phyloP scores from a whole-genome alignment of 306 rosid genomes.

The Acacia crassicarpa region DNA sequence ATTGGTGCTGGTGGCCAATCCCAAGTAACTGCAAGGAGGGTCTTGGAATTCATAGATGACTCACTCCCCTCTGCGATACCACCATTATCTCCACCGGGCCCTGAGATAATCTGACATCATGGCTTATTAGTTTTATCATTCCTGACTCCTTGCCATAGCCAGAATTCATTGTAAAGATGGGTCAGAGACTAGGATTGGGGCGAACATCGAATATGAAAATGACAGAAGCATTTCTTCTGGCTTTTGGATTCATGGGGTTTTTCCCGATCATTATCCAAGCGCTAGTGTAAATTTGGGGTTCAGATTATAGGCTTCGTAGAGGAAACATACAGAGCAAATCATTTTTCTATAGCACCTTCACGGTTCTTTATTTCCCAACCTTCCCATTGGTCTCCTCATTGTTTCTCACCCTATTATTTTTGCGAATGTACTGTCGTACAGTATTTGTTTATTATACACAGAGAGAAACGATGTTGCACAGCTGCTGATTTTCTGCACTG shows the following conservation, averaged over 20 bases:
- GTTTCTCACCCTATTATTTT: constrained; percentile 24
- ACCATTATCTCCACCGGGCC: constrained; percentile 77
- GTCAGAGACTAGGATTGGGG: constrained; percentile 28
- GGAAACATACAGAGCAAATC: constrained; percentile 41
- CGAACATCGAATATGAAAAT: constrained; percentile 29
- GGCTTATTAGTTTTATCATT: constrained; percentile 17
- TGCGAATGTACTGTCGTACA: constrained; percentile 31
- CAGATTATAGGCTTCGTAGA: constrained; percentile 56
- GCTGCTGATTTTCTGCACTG: constrained; percentile 19
- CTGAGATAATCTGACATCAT: constrained; percentile 34
- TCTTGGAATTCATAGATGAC: constrained; percentile 51
- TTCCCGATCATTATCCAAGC: constrained; percentile 89
- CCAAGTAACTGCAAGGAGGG: constrained; percentile 67
- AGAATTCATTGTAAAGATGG: constrained; percentile 36
- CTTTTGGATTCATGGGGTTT: constrained; percentile 44
- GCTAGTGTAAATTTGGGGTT: constrained; percentile 67
- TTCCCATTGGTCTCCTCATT: background rate
- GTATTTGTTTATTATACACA: constrained; percentile 38
- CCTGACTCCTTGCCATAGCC: constrained; percentile 30
- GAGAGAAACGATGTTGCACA: constrained; percentile 32
- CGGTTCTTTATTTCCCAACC: constrained; percentile 23
- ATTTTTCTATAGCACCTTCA: constrained; percentile 41
- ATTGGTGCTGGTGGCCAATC: constrained; percentile 47
- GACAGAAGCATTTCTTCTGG: constrained; percentile 40
- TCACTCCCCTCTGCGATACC: constrained; percentile 64